A percentile compares a stretch with the other conserved stretches of the same genome.
phyloP scores from a whole-genome alignment of 2,329 filamentous ascomycete species.

The Aureobasidium sp. region DNA sequence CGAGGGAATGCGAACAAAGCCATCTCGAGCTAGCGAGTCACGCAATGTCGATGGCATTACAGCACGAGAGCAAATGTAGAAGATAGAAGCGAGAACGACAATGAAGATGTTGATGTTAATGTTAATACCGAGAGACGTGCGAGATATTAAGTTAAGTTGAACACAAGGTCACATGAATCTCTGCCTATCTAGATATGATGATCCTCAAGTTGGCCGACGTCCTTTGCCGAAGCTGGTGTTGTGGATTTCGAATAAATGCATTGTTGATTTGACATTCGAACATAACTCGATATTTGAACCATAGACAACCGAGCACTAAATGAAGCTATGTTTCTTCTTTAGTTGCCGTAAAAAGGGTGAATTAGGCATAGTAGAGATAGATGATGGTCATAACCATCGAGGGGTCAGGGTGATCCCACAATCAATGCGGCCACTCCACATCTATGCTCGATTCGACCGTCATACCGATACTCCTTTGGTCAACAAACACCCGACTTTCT shows the following conservation, averaged over 20 bases:
- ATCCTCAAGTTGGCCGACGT: background rate
- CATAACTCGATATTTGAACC: too few relatives aligned
- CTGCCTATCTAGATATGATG: background rate
- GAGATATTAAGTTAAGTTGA: background rate
- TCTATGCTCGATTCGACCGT: background rate
- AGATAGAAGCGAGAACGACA: too few relatives aligned
- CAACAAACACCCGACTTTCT: background rate
- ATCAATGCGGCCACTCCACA: background rate
- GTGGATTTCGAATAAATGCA: too few relatives aligned
- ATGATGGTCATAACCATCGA: background rate
- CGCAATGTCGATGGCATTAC: conserved; percentile 28
- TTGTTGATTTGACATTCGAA: too few relatives aligned
- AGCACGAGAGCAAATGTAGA: background rate
- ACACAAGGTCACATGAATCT: background rate
- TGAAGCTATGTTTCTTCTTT: too few relatives aligned
- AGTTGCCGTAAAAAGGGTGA: too few relatives aligned
- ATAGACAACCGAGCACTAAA: too few relatives aligned
- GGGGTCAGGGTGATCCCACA: too few relatives aligned
- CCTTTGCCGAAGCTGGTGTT: background rate
- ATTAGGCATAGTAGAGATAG: too few relatives aligned
- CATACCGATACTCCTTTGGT: background rate
- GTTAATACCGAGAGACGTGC: background rate
- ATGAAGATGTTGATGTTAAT: too few relatives aligned
- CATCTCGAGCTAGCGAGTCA: conserved; percentile 55
- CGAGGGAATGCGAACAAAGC: conserved; percentile 65